These are phyloP conservation scores for Catharanthus roseus DNA, from an alignment of 257 asterid species.

Conservation along the genomic window DNA sequence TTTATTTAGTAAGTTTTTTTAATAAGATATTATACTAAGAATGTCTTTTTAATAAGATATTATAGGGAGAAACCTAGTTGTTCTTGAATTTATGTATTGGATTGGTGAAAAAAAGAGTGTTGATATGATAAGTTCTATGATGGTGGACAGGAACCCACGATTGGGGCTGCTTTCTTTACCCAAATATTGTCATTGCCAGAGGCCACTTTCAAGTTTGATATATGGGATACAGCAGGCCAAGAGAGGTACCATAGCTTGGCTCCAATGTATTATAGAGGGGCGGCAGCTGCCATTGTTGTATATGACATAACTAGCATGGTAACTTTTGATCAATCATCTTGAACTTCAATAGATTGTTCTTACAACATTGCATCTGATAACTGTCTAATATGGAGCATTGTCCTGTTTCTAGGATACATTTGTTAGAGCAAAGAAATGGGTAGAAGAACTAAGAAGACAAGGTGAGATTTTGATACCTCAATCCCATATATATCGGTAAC, in stretches of 20 bases:
- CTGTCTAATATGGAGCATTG: neutral
- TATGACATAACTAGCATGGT: constrained; percentile 31
- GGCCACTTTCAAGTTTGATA: constrained; percentile 30
- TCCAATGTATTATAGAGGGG: constrained; percentile 39
- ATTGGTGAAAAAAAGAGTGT: no score
- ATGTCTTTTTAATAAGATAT: no score
- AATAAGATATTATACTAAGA: no score
- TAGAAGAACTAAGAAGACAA: constrained; percentile 21
- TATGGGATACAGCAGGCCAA: constrained; percentile 38
- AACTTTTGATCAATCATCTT: no score
- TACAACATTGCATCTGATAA: no score
- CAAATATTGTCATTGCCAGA: constrained; percentile 28
- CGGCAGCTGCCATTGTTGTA: constrained; percentile 31
- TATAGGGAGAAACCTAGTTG: no score
- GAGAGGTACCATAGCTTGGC: constrained; percentile 35
- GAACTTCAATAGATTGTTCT: no score
- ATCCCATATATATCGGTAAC: no score
- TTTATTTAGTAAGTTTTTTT: no score
- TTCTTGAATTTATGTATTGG: no score
- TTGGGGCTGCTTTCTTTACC: constrained; percentile 38
- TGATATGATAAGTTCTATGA: neutral
- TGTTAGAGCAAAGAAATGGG: constrained; percentile 32
- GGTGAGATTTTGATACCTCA: no score
- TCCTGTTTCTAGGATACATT: neutral
- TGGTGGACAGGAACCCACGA: constrained; percentile 27